Conservation (phyloP, 2,329 filamentous ascomycete species). For the Laburnicola sp. region DNA sequence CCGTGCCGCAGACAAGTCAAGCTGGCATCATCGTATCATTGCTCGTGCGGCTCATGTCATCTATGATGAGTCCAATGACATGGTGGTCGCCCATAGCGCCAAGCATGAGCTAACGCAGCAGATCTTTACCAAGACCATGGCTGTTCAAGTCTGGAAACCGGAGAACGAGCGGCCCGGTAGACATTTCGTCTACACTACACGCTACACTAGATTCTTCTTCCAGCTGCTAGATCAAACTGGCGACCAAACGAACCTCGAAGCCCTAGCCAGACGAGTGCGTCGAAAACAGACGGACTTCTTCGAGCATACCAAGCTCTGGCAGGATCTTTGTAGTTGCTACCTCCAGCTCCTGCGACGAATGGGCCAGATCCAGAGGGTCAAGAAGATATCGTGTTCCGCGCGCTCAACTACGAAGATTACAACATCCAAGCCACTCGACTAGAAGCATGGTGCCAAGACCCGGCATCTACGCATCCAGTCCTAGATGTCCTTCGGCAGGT, state of each 20-base stretch:
- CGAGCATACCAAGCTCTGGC: conserved; percentile 65
- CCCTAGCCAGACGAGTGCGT: conserved; percentile 75
- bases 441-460: conserved; percentile 60
- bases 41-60: conserved; percentile 69
- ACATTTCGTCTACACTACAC: conserved; percentile 88
- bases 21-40: conserved; percentile 93
- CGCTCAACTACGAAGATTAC: conserved; percentile 67
- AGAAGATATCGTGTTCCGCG: conserved; percentile 67
- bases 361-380: conserved; percentile 62
- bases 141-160: conserved; percentile 92
- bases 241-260: conserved; percentile 76
- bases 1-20: conserved; percentile 78
- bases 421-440: conserved; percentile 61
- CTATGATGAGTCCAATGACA: conserved; percentile 59
- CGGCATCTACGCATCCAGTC: conserved; percentile 52
- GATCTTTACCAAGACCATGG: conserved; percentile 93
- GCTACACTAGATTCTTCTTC: conserved; percentile 82
- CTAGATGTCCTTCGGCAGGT: conserved; percentile 68
- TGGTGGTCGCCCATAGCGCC: conserved; percentile 61
- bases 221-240: conserved; percentile 72
- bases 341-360: conserved; percentile 61
- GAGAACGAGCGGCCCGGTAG: conserved; percentile 81
- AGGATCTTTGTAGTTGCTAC: conserved; percentile 62
- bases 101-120: conserved; percentile 80
- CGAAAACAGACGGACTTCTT: conserved; percentile 78